phyloP scores from a whole-genome alignment of 257 asterid genomes.

The Nicotiana benthamiana region DNA sequence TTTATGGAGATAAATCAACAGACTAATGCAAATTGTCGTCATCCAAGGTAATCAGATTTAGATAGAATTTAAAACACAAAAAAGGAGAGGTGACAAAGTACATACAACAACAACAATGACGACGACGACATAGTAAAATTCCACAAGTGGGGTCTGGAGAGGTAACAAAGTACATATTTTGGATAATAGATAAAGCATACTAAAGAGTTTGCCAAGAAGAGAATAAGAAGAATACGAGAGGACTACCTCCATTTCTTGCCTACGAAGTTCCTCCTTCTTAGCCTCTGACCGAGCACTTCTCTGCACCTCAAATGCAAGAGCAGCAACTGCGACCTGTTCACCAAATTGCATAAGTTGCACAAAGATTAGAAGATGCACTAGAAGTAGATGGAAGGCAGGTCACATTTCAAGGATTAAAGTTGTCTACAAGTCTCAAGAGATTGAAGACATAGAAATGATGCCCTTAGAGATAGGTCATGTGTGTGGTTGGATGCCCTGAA shows the following conservation, averaged over 20 bases:
- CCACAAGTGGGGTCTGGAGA: no score
- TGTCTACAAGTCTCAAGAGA: not conserved
- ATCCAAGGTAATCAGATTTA: not conserved
- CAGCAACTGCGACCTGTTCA: constrained; percentile 82
- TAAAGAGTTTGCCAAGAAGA: not conserved
- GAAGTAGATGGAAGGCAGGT: not conserved
- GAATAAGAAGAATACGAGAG: not conserved
- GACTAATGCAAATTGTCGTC: not conserved
- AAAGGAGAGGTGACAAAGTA: not conserved
- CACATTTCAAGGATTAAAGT: not conserved
- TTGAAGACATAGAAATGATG: not conserved
- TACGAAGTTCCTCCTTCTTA: constrained; percentile 79
- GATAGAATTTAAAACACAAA: not conserved
- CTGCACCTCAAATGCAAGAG: constrained; percentile 78
- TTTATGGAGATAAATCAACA: not conserved
- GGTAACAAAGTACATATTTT: not conserved
- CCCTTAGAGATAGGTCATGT: not conserved
- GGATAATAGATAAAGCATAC: not conserved
- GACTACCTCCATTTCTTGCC: constrained; percentile 66
- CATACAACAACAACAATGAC: no score
- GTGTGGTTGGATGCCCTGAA: not conserved
- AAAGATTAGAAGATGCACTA: not conserved
- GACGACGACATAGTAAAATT: no score
- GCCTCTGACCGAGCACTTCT: constrained; percentile 91
- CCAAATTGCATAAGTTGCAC: not conserved